Evolutionary conservation across 208 protist genomes (phyloP), one percentile per base, ranked within the genome.

Genomic region (Zelonia costaricensis): DNA sequence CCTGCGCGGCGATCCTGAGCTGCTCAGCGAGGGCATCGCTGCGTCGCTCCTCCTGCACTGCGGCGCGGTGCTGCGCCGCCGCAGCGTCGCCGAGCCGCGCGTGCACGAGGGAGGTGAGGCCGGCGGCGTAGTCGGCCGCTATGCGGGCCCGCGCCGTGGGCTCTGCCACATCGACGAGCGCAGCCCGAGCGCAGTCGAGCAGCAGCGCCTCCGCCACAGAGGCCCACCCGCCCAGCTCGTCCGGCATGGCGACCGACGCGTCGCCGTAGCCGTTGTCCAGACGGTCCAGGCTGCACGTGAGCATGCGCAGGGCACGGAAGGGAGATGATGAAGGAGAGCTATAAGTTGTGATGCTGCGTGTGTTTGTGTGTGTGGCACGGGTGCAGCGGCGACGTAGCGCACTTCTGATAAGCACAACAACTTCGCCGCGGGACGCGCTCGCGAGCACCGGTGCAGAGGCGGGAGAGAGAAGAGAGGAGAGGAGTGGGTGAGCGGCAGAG

Each of bases 211-310:
- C 69, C 1, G 71, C 64, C 23, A 82, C 62, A 5, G 31, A 30
- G 6, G 66, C 63, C 76, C 76, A 82, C 12, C 76, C 76, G 16
- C 63, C 20, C 35, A 82, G 23, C 62, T 82, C 76, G 16, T 51
- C 59, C 15, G 33, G 22, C 12, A 2, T 0, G 45, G 5, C 36
- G 25, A 35, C 10, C 38, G 39, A 33, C 31, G 35, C 46, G 16
- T 48, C 63, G 22, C 44, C 23, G 8, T 27, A n/a, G 48, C 35
- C 31, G 63, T 18, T 16, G 20, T 45, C 35, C 1, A 25, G 20
- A 9, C 62, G 36, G 3, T 48, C 36, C 0, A n/a, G 25, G 22
- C 43, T 62, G 30, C 54, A 43, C 5, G 53, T 36, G 35, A 54
- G 38, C 63, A 69, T 69, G 28, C 3, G 20, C 23, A 18, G 20